A percentile compares a stretch with the other conserved stretches of the same genome.
These are phyloP conservation scores for Calonectria naviculata DNA, from an alignment of 2,329 filamentous ascomycete genomes.

Conservation along the genomic window DNA sequence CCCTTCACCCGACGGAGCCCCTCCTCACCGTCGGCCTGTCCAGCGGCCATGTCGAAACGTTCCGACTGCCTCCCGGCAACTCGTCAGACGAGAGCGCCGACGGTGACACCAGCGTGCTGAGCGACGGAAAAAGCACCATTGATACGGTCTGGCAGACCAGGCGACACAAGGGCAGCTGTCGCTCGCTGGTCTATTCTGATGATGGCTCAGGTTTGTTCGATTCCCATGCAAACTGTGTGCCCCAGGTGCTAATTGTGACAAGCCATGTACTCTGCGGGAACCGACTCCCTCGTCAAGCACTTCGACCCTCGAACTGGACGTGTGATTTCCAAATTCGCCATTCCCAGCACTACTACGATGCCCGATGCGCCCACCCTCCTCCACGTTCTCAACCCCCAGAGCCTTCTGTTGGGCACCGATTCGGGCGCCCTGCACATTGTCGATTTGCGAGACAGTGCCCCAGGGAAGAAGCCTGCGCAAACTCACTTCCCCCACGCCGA, in stretches of 20 bases:
- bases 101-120: constrained; percentile 60
- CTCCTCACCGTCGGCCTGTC: constrained; percentile 88
- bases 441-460: constrained; percentile 76
- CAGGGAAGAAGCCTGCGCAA: constrained; percentile 75
- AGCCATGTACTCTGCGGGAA: constrained; percentile 74
- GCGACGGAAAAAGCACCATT: constrained; percentile 78
- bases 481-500: constrained; percentile 91
- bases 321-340: constrained; percentile 84
- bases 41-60: constrained; percentile 87
- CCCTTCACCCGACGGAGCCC: constrained; percentile 85
- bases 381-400: constrained; percentile 87
- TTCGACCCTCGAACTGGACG: constrained; percentile 69
- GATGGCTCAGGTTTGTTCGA: constrained; percentile 75
- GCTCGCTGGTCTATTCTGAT: constrained; percentile 80
- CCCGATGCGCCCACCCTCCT: constrained; percentile 84
- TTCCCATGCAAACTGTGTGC: not conserved
- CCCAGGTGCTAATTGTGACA: constrained; percentile 9
- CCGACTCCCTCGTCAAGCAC: constrained; percentile 67
- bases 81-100: constrained; percentile 63
- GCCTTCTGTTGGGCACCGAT: constrained; percentile 89
- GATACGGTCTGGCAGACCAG: constrained; percentile 88
- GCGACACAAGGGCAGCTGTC: constrained; percentile 94
- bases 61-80: constrained; percentile 72
- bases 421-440: constrained; percentile 89
- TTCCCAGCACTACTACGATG: constrained; percentile 68